Percentiles rank a stretch among this genome's conserved stretches.
Conservation (phyloP, 2,329 filamentous ascomycete genomes). For the Diaporthe amygdali region DNA sequence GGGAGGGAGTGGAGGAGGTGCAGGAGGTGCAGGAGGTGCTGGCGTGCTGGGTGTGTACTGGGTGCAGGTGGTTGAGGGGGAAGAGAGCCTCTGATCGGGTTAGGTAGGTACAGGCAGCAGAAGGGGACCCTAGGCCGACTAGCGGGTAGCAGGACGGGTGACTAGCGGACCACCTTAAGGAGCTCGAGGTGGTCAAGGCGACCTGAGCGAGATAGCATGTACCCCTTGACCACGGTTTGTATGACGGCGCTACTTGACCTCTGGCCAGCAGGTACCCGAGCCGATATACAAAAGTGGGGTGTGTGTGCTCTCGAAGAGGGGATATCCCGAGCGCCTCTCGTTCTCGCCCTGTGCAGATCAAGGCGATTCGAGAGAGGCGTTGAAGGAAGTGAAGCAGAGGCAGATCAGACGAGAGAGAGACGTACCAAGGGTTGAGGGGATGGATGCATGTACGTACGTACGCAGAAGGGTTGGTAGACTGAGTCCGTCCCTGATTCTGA, state of each 20-base stretch:
- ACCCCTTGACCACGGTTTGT: background rate
- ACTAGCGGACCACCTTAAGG: background rate
- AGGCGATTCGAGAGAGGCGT: background rate
- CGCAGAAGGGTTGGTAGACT: background rate
- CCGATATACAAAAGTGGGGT: background rate
- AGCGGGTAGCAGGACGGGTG: conserved; percentile 10
- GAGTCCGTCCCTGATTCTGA: background rate
- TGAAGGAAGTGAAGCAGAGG: background rate
- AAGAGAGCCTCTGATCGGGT: background rate
- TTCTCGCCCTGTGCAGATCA: background rate
- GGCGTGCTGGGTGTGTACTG: too few species aligned
- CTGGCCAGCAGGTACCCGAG: conserved; percentile 1
- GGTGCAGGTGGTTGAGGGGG: background rate
- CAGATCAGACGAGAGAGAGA: background rate
- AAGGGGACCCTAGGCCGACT: background rate
- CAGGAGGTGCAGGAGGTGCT: background rate
- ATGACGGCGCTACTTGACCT: background rate
- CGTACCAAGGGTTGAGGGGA: background rate
- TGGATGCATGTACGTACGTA: background rate
- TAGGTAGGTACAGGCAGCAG: background rate
- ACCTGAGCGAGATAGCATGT: background rate
- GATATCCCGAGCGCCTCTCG: background rate
- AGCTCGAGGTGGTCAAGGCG: conserved; percentile 6
- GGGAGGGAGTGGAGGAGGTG: background rate
- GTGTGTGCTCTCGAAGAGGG: background rate